Evolutionary conservation across 2,329 filamentous ascomycete genomes (phyloP).

Genomic region (Drechslerella coelobrocha): DNA sequence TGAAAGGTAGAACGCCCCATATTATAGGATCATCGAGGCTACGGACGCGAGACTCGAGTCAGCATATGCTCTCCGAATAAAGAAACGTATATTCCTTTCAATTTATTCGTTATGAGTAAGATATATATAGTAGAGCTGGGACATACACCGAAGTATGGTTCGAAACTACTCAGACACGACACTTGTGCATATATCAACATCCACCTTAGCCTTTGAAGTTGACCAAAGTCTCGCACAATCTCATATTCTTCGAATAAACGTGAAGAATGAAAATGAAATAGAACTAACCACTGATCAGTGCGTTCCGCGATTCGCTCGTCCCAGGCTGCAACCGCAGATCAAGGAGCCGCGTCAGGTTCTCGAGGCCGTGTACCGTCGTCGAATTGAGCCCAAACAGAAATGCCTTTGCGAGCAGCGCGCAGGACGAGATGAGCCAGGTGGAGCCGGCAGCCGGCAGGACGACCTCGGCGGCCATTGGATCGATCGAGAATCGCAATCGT

Average conservation of each 20-base stretch:
- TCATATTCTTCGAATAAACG: conserved; percentile 21
- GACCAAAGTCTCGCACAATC: background rate
- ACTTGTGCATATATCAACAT: conserved; percentile 32
- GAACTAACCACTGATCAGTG: conserved; percentile 35
- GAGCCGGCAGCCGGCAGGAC: conserved; percentile 60
- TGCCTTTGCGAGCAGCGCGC: conserved; percentile 72
- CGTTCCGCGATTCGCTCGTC: conserved; percentile 25
- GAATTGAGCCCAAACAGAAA: conserved; percentile 79
- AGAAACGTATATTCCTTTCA: conserved; percentile 53
- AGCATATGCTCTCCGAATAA: conserved; percentile 54
- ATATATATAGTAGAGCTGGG: background rate
- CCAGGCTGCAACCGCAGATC: conserved; percentile 61
- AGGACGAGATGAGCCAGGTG: conserved; percentile 74
- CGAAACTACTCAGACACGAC: conserved; percentile 66
- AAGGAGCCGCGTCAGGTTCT: conserved; percentile 75
- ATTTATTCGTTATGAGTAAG: background rate
- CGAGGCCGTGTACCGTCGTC: conserved; percentile 77
- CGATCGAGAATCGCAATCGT: background rate
- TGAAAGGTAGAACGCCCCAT: conserved; percentile 84
- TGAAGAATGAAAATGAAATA: conserved; percentile 14
- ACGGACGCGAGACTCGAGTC: conserved; percentile 53
- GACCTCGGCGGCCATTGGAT: conserved; percentile 23
- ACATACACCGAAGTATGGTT: conserved; percentile 85
- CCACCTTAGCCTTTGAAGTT: background rate
- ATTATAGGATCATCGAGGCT: conserved; percentile 93